Conservation (phyloP, 192 early-diverging fungal species). For the Backusella parvicylindrica region DNA sequence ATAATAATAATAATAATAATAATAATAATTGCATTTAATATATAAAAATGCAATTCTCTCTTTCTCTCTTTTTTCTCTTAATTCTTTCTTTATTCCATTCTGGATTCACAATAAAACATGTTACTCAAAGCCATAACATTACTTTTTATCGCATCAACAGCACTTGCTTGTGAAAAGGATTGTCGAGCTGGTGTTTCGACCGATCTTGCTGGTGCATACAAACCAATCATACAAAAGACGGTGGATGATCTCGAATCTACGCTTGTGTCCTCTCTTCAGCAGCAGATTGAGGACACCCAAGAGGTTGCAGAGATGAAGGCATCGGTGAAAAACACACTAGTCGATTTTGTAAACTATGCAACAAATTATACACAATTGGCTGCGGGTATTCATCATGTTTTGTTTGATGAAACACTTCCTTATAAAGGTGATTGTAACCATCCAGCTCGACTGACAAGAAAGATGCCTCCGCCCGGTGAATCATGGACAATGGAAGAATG, state of each 20-base stretch:
- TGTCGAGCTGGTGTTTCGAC: conserved; percentile 46
- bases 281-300: conserved; percentile 6
- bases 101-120: background rate
- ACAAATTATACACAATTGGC: conserved; percentile 21
- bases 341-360: conserved; percentile 16
- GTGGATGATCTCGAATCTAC: conserved; percentile 11
- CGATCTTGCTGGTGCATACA: conserved; percentile 43
- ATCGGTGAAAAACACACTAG: conserved; percentile 13
- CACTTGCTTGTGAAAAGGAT: conserved; percentile 43
- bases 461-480: conserved; percentile 42
- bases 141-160: conserved; percentile 6
- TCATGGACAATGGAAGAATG: conserved; percentile 52
- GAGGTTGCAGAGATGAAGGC: conserved; percentile 22
- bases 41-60: background rate
- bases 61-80: background rate
- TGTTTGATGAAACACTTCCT: conserved; percentile 44
- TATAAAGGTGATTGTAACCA: conserved; percentile 59
- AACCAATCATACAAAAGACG: conserved; percentile 32
- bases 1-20: background rate
- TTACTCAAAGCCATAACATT: background rate
- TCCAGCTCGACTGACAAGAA: conserved; percentile 36
- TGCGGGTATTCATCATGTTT: conserved; percentile 36
- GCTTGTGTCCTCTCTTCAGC: conserved; percentile 19
- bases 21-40: background rate
- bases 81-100: background rate